Percentiles rank a stretch among this genome's conserved stretches.
These are phyloP conservation scores for Xylaria venustula DNA, from an alignment of 495 filamentous ascomycete genomes.

Conservation along the genomic window DNA sequence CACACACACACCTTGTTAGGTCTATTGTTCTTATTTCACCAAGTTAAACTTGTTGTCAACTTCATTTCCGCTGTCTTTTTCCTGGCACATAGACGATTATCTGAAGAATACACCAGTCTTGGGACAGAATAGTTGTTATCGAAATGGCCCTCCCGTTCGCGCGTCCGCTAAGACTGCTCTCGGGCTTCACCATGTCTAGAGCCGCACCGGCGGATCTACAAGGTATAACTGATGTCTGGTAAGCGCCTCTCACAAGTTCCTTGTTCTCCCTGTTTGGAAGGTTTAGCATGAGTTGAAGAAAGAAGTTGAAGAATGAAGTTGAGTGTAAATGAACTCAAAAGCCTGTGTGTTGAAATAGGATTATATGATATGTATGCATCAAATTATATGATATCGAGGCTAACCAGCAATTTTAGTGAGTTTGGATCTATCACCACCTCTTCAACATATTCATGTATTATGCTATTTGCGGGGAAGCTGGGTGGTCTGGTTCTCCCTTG, in stretches of 20 bases:
- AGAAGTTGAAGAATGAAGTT: too few relatives aligned
- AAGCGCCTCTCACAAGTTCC: not conserved
- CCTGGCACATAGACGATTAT: too few relatives aligned
- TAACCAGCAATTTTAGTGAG: conserved; percentile 15
- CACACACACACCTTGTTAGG: too few relatives aligned
- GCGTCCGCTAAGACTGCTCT: conserved; percentile 18
- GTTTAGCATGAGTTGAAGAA: too few relatives aligned
- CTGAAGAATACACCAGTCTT: too few relatives aligned
- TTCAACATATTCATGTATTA: not conserved
- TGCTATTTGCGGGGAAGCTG: not conserved
- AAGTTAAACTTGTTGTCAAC: too few relatives aligned
- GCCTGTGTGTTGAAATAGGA: not conserved
- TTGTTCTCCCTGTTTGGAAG: not conserved
- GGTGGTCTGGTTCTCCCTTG: not conserved
- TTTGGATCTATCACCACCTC: not conserved
- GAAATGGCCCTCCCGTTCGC: conserved; percentile 22
- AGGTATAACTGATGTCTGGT: conserved; percentile 27
- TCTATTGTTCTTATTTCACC: too few relatives aligned
- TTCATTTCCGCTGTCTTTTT: too few relatives aligned
- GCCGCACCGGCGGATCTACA: conserved; percentile 21
- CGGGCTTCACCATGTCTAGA: conserved; percentile 22
- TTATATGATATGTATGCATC: not conserved
- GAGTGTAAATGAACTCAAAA: not conserved
- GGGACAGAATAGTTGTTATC: too few relatives aligned
- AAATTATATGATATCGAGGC: not conserved